Percentiles rank a stretch among this genome's conserved stretches.
phyloP scores from a whole-genome alignment of 176 grass and related monocot genomes.

The Oryza meridionalis region DNA sequence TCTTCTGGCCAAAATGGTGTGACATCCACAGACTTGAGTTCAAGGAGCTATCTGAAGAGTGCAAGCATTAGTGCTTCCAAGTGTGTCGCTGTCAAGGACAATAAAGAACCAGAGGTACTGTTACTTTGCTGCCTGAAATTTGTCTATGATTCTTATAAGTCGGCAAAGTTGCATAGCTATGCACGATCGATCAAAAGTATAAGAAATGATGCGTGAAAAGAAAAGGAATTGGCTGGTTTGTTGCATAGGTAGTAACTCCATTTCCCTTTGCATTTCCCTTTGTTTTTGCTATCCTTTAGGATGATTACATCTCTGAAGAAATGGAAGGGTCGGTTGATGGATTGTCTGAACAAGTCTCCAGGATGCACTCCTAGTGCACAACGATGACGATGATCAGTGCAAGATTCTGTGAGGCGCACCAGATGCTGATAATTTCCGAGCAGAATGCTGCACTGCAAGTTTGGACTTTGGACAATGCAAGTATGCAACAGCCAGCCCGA shows the following conservation, averaged over 20 bases:
- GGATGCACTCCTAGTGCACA: slow-evolving; percentile 44
- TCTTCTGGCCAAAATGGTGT: slow-evolving; percentile 38
- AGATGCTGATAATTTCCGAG: not conserved
- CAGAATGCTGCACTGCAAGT: slow-evolving; percentile 28
- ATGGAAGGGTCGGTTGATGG: slow-evolving; percentile 52
- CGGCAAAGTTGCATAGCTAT: not conserved
- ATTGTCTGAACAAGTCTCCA: slow-evolving; percentile 59
- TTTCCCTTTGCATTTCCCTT: slow-evolving; percentile 1
- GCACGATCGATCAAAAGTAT: not conserved
- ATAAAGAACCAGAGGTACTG: slow-evolving; percentile 69
- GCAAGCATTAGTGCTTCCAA: slow-evolving; percentile 97
- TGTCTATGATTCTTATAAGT: slow-evolving; percentile 27
- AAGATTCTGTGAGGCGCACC: slow-evolving; percentile 2
- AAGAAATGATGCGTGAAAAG: slow-evolving; percentile 20
- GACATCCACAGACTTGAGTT: slow-evolving; percentile 41
- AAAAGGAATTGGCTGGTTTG: slow-evolving; percentile 3
- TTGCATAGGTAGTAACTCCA: slow-evolving; percentile 8
- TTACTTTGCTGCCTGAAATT: slow-evolving; percentile 32
- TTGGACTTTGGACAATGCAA: not conserved
- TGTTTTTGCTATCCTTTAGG: slow-evolving; percentile 43
- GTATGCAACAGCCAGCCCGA: not conserved
- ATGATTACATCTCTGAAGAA: slow-evolving; percentile 64
- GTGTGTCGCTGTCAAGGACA: slow-evolving; percentile 66
- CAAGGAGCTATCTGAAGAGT: slow-evolving; percentile 79
- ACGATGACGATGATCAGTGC: not conserved